A percentile compares a stretch with the other conserved stretches of the same genome.
These are phyloP conservation scores for Diplodia sapinea DNA, from an alignment of 2,329 filamentous ascomycete species.

Conservation along the genomic window DNA sequence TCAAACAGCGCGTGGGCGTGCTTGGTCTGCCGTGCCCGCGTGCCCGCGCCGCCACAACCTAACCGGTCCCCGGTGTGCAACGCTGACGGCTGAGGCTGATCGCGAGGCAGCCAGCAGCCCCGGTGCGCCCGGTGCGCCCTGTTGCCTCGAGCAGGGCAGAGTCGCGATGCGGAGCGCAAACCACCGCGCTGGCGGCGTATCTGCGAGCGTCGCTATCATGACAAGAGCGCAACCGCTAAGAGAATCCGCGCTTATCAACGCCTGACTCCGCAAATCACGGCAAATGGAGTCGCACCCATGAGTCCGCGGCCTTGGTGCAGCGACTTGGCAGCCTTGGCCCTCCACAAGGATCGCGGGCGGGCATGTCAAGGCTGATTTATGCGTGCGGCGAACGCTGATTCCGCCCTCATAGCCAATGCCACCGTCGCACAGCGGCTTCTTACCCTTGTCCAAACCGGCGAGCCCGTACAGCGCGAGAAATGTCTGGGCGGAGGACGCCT, in stretches of 20 bases:
- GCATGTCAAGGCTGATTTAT: slow-evolving; percentile 11
- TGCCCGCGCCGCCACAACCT: not conserved
- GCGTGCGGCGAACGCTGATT: slow-evolving; percentile 17
- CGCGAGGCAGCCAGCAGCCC: slow-evolving; percentile 9
- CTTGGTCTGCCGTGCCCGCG: not conserved
- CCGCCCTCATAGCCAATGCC: slow-evolving; percentile 18
- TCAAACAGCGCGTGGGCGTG: not conserved
- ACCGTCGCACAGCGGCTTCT: slow-evolving; percentile 24
- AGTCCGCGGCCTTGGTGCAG: slow-evolving; percentile 14
- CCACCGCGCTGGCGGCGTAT: slow-evolving; percentile 24
- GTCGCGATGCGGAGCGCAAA: not conserved
- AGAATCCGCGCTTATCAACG: slow-evolving; percentile 29
- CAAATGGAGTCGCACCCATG: slow-evolving; percentile 13
- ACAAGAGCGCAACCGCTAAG: slow-evolving; percentile 20
- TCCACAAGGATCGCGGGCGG: slow-evolving; percentile 27
- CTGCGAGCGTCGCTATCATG: slow-evolving; percentile 14
- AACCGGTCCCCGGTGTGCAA: no score
- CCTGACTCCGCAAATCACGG: slow-evolving; percentile 28
- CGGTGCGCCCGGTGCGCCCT: slow-evolving; percentile 1
- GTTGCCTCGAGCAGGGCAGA: not conserved
- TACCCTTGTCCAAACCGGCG: slow-evolving; percentile 13
- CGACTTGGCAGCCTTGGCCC: slow-evolving; percentile 25
- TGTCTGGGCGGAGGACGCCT: slow-evolving; percentile 19
- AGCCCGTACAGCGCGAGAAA: not conserved
- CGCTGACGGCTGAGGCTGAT: slow-evolving; percentile 16